These are phyloP conservation scores for Clitopilus passeckerianus DNA, from an alignment of 768 basidiomycete species.

Conservation along the genomic window DNA sequence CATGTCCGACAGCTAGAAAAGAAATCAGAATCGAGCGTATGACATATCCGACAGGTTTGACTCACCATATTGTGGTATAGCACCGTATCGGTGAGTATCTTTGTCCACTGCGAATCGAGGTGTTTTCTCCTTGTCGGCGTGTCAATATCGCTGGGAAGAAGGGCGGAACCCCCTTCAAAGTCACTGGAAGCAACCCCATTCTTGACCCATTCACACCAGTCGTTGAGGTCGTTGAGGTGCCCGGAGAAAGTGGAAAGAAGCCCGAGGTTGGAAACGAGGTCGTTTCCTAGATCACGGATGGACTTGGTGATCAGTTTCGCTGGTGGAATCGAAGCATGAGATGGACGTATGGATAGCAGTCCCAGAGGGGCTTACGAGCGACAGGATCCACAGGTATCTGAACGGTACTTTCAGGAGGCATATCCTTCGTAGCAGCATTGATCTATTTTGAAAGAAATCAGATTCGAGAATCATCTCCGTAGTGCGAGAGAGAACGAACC, in stretches of 20 bases:
- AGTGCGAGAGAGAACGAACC: conserved; percentile 13
- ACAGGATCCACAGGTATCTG: conserved; percentile 29
- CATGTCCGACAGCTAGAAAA: conserved; percentile 8
- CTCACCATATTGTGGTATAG: conserved; percentile 12
- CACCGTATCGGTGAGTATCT: conserved; percentile 7
- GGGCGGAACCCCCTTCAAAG: conserved; percentile 1
- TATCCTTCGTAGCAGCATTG: conserved; percentile 32
- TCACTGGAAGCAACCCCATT: conserved; percentile 6
- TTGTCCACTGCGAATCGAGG: conserved; percentile 8
- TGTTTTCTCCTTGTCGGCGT: neutral
- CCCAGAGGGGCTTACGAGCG: conserved; percentile 29
- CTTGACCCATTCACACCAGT: conserved; percentile 28
- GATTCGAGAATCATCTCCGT: neutral
- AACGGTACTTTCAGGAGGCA: conserved; percentile 15
- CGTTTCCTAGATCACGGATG: conserved; percentile 29
- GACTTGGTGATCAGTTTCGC: conserved; percentile 25
- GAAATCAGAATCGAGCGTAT: neutral
- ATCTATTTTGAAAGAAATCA: conserved; percentile 18
- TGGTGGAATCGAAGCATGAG: too few species aligned
- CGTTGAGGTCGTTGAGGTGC: conserved; percentile 16
- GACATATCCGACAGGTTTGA: neutral
- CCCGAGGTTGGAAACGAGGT: conserved; percentile 31
- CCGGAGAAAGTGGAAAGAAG: conserved; percentile 27
- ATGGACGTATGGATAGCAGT: too few species aligned
- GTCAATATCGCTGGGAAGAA: conserved; percentile 5